A percentile compares a stretch with the other conserved stretches of the same genome.
Conservation (phyloP, 1,139 yeast species). For the Kodamaea fungicola region DNA sequence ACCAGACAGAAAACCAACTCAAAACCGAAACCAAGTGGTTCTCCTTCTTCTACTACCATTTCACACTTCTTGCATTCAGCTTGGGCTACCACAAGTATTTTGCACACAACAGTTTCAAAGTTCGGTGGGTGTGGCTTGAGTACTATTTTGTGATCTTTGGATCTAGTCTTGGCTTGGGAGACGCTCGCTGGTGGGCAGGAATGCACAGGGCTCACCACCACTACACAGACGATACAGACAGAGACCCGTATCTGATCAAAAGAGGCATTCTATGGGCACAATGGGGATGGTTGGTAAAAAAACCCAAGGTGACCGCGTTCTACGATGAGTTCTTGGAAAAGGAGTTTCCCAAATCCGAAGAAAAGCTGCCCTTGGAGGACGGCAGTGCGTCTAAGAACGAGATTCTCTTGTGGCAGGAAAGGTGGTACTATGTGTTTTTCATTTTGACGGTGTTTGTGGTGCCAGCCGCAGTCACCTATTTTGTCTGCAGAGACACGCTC, state of each 20-base stretch:
- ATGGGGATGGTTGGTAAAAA: slow-evolving; percentile 60
- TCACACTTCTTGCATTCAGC: slow-evolving; percentile 43
- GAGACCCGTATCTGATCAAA: slow-evolving; percentile 63
- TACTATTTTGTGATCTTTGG: slow-evolving; percentile 51
- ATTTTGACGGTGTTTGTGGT: slow-evolving; percentile 44
- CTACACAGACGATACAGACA: slow-evolving; percentile 59
- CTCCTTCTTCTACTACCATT: slow-evolving; percentile 32
- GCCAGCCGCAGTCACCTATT: slow-evolving; percentile 46
- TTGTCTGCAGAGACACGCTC: slow-evolving; percentile 39
- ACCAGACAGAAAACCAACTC: slow-evolving; percentile 9
- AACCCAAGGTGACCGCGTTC: slow-evolving; percentile 41
- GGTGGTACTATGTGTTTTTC: slow-evolving; percentile 42
- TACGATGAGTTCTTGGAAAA: slow-evolving; percentile 36
- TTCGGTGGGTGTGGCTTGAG: slow-evolving; percentile 32
- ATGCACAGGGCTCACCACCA: slow-evolving; percentile 71
- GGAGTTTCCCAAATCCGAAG: slow-evolving; percentile 32
- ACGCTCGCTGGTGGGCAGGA: slow-evolving; percentile 60
- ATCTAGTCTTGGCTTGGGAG: slow-evolving; percentile 59
- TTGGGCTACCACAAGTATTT: slow-evolving; percentile 66
- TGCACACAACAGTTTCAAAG: slow-evolving; percentile 56
- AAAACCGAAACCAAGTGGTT: slow-evolving; percentile 30
- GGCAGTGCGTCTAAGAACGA: slow-evolving; percentile 23
- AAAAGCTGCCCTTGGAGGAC: background rate
- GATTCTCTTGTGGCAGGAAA: slow-evolving; percentile 50
- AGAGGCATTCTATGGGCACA: slow-evolving; percentile 60